Percentiles rank a stretch among this genome's conserved stretches.
Conservation (phyloP, 345 rosid genomes). For the Passiflora organensis region DNA sequence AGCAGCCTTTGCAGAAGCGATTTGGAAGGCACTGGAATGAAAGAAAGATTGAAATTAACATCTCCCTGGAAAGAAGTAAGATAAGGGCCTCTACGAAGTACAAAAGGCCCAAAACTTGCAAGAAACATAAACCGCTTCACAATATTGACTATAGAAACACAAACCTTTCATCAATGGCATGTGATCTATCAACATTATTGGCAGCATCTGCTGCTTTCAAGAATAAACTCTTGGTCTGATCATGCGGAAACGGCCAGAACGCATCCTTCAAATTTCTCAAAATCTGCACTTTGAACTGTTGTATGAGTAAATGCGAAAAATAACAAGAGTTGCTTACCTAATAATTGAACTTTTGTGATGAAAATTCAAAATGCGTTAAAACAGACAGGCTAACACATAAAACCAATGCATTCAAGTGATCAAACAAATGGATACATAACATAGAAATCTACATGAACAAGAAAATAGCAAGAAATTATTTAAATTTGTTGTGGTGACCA, state of each 20-base stretch:
- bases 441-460: background rate
- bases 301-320: no score
- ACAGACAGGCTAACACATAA: background rate
- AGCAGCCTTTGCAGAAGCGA: conserved; percentile 58
- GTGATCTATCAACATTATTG: conserved; percentile 33
- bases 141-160: background rate
- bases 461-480: no score
- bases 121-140: conserved; percentile 1
- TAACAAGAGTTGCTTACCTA: no score
- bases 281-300: conserved; percentile 26
- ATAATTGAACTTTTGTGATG: no score
- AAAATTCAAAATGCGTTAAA: no score
- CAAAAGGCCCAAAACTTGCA: no score
- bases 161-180: conserved; percentile 39
- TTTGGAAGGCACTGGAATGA: conserved; percentile 40
- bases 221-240: conserved; percentile 43
- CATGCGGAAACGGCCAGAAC: conserved; percentile 68
- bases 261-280: conserved; percentile 49
- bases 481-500: no score
- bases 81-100: background rate
- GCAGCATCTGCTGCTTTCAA: conserved; percentile 56
- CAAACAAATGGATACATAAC: background rate
- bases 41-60: conserved; percentile 1
- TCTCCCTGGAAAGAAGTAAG: no score
- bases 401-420: background rate